phyloP scores from a whole-genome alignment of 1,139 yeast species.

The Nakaseomyces glabratus region DNA sequence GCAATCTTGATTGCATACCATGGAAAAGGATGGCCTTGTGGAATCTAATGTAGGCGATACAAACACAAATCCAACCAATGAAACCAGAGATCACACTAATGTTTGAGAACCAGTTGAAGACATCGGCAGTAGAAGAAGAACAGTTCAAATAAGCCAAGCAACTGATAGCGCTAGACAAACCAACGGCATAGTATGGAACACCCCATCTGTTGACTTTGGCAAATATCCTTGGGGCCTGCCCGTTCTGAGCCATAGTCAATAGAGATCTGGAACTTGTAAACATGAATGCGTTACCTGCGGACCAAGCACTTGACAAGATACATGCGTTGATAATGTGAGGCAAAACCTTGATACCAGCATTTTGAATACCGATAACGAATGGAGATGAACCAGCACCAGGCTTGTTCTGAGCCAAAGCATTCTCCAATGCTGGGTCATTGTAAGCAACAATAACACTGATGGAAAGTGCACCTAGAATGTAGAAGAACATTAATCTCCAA shows the following conservation, averaged over 20 bases:
- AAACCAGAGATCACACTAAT: constrained; percentile 70
- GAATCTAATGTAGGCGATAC: constrained; percentile 56
- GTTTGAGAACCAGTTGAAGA: constrained; percentile 64
- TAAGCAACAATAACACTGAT: constrained; percentile 42
- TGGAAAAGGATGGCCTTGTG: constrained; percentile 49
- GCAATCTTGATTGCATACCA: constrained; percentile 42
- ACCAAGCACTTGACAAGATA: constrained; percentile 44
- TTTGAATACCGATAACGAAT: constrained; percentile 44
- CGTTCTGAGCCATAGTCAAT: constrained; percentile 40
- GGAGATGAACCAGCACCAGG: constrained; percentile 48
- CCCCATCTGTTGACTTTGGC: constrained; percentile 37
- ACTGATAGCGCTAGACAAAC: constrained; percentile 27
- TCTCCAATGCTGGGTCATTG: constrained; percentile 35
- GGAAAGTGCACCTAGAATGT: constrained; percentile 38
- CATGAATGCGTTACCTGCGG: constrained; percentile 42
- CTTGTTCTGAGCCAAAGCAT: constrained; percentile 28
- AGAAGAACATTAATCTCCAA: constrained; percentile 39
- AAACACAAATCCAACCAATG: constrained; percentile 62
- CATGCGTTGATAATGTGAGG: constrained; percentile 45
- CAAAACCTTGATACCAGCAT: constrained; percentile 42
- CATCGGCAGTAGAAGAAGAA: constrained; percentile 36
- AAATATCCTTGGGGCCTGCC: constrained; percentile 42
- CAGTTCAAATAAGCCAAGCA: constrained; percentile 37
- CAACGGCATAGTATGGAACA: constrained; percentile 37
- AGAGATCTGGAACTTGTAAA: constrained; percentile 39